phyloP scores from a whole-genome alignment of 2,329 filamentous ascomycete genomes.

The Orbilia brochopaga region DNA sequence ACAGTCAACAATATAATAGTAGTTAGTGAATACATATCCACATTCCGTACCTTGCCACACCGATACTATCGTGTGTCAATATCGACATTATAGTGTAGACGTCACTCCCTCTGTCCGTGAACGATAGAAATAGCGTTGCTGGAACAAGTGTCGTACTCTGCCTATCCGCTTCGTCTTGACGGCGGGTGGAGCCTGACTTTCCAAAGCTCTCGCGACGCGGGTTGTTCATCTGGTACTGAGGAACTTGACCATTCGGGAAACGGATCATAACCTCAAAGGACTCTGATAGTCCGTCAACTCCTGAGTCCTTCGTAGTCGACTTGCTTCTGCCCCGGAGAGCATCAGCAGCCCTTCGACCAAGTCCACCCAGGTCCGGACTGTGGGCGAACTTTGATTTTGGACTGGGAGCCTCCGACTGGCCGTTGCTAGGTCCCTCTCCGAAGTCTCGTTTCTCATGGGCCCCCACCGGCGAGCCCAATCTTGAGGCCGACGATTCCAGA shows the following conservation, averaged over 20 bases:
- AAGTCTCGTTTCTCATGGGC: constrained; percentile 21
- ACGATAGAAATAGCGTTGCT: constrained; percentile 44
- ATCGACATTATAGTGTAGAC: constrained; percentile 48
- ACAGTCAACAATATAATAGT: background rate
- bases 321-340: constrained; percentile 37
- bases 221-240: constrained; percentile 36
- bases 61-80: constrained; percentile 48
- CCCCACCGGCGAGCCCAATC: constrained; percentile 25
- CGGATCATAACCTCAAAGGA: constrained; percentile 48
- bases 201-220: constrained; percentile 39
- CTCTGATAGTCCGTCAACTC: constrained; percentile 19
- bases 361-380: constrained; percentile 37
- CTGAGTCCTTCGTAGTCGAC: constrained; percentile 21
- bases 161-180: constrained; percentile 37
- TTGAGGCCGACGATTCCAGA: constrained; percentile 23
- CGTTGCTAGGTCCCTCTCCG: constrained; percentile 33
- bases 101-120: constrained; percentile 40
- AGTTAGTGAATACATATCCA: background rate
- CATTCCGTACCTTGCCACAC: constrained; percentile 27
- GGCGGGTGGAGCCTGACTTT: constrained; percentile 19
- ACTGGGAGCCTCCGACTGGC: constrained; percentile 14
- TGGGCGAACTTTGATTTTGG: constrained; percentile 40
- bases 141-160: constrained; percentile 42
- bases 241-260: constrained; percentile 38
- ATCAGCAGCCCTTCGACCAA: constrained; percentile 47